Conservation (phyloP, 768 basidiomycete genomes). For the Vararia minispora region DNA sequence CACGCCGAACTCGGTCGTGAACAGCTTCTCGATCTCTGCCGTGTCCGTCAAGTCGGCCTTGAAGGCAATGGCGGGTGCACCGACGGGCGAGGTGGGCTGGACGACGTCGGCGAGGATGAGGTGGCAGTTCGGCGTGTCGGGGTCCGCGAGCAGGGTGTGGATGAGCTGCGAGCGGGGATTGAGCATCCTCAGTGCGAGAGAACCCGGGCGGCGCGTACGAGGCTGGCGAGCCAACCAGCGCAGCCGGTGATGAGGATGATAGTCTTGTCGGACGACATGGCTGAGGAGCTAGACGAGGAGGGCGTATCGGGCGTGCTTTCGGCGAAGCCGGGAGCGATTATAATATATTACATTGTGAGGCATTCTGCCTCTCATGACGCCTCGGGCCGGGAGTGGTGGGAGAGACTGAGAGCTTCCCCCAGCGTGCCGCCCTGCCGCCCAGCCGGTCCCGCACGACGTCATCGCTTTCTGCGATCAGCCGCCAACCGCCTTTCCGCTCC, state of each 20-base stretch:
- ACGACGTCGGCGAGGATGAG: conserved; percentile 43
- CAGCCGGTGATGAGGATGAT: conserved; percentile 35
- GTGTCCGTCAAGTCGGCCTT: conserved; percentile 31
- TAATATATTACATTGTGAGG: too few relatives aligned
- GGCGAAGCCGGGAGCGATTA: too few relatives aligned
- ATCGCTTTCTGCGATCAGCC: too few relatives aligned
- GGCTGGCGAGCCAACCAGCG: conserved; percentile 28
- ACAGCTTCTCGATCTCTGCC: conserved; percentile 25
- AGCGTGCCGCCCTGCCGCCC: too few relatives aligned
- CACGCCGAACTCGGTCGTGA: conserved; percentile 27
- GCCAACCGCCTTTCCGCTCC: too few relatives aligned
- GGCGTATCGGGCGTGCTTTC: too few relatives aligned
- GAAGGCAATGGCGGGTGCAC: conserved; percentile 22
- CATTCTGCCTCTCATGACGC: too few relatives aligned
- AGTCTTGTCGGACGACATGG: conserved; percentile 13
- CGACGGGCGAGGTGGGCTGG: conserved; percentile 25
- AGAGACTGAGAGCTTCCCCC: too few relatives aligned
- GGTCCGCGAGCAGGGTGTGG: conserved; percentile 22
- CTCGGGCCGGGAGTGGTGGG: too few relatives aligned
- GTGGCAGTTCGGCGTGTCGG: conserved; percentile 25
- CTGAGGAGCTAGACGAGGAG: neutral
- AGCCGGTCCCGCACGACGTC: too few relatives aligned
- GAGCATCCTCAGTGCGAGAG: neutral
- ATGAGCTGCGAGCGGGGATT: conserved; percentile 24
- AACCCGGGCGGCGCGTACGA: conserved; percentile 19